phyloP scores from a whole-genome alignment of 805 yeast species.

The Wickerhamomyces chambardii region DNA sequence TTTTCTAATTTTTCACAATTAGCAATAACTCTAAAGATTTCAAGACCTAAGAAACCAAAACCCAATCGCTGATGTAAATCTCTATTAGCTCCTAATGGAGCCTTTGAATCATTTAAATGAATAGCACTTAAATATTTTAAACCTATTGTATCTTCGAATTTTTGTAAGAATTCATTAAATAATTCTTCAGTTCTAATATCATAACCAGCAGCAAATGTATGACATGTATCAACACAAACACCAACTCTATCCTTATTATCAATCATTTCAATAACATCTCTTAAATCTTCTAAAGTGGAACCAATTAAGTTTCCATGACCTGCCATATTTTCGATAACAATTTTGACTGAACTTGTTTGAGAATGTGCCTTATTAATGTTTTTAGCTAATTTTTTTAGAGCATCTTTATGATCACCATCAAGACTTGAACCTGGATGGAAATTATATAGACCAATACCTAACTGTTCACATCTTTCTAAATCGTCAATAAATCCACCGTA shows the following conservation, averaged over 20 bases:
- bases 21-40: conserved; percentile 70
- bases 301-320: conserved; percentile 94
- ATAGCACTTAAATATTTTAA: conserved; percentile 66
- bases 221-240: conserved; percentile 95
- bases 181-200: conserved; percentile 58
- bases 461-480: conserved; percentile 73
- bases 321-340: conserved; percentile 95
- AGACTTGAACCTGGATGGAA: conserved; percentile 91
- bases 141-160: conserved; percentile 72
- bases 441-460: conserved; percentile 81
- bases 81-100: conserved; percentile 82
- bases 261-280: conserved; percentile 66
- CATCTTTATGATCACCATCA: conserved; percentile 56
- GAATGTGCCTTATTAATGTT: conserved; percentile 72
- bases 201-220: conserved; percentile 93
- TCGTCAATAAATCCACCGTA: conserved; percentile 79
- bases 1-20: conserved; percentile 51
- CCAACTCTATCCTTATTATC: conserved; percentile 84
- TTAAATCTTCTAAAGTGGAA: conserved; percentile 65
- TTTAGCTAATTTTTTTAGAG: conserved; percentile 62
- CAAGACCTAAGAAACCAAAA: conserved; percentile 81
- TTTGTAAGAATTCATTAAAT: conserved; percentile 62
- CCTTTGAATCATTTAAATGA: conserved; percentile 92
- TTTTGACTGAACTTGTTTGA: conserved; percentile 71
- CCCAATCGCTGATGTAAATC: conserved; percentile 91